Percentiles rank a stretch among this genome's conserved stretches.
Conservation (phyloP, 768 basidiomycete genomes). For the Russula olivacea region DNA sequence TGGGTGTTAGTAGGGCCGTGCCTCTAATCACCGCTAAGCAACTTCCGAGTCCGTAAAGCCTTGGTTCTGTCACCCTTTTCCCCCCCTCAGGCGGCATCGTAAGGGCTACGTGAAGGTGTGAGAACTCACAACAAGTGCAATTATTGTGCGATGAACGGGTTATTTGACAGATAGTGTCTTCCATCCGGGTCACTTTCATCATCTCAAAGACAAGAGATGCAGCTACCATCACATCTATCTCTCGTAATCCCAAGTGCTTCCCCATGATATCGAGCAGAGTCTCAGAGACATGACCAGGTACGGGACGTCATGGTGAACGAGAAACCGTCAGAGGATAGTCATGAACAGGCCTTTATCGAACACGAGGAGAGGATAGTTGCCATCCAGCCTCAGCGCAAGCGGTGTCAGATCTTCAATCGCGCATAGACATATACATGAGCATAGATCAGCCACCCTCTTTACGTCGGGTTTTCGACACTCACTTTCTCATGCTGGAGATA, state of each 20-base stretch:
- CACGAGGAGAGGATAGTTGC: slow-evolving; percentile 4
- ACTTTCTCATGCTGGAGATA: neutral
- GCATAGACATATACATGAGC: neutral
- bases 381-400: neutral
- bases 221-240: neutral
- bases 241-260: neutral
- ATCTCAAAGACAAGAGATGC: neutral
- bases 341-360: neutral
- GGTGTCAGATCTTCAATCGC: neutral
- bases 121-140: neutral
- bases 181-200: neutral
- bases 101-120: slow-evolving; percentile 2
- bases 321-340: neutral
- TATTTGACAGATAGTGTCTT: too few relatives aligned
- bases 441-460: neutral
- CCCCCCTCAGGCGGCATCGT: neutral
- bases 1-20: too few relatives aligned
- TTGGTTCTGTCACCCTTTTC: too few relatives aligned
- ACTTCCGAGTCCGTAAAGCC: too few relatives aligned
- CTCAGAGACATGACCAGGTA: slow-evolving; percentile 1
- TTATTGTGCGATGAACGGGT: neutral
- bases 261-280: slow-evolving; percentile 7
- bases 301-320: neutral
- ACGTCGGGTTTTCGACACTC: neutral
- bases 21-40: too few relatives aligned